Evolutionary conservation across 768 basidiomycete species (phyloP).

Genomic region (Ramaria rubella): DNA sequence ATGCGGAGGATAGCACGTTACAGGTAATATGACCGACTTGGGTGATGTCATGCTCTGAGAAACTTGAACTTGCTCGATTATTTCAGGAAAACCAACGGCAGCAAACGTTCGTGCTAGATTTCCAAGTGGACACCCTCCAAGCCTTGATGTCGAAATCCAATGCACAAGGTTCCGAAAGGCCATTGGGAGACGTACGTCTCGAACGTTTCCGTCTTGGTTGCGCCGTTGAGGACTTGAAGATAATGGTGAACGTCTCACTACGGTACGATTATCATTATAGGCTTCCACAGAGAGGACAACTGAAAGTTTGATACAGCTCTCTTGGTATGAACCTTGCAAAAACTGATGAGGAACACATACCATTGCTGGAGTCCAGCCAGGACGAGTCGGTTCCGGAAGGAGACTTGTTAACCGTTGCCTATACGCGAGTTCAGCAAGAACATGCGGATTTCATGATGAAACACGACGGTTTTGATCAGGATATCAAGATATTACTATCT

Average conservation of each 20-base stretch:
- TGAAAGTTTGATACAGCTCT: conserved; percentile 42
- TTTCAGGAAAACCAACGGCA: conserved; percentile 36
- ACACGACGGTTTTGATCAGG: conserved; percentile 85
- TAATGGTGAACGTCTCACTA: conserved; percentile 79
- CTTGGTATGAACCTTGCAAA: conserved; percentile 72
- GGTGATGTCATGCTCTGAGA: not conserved
- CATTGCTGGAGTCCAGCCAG: conserved; percentile 59
- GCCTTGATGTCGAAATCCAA: conserved; percentile 71
- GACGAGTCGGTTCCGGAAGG: conserved; percentile 35
- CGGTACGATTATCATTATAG: conserved; percentile 48
- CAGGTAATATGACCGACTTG: conserved; percentile 41
- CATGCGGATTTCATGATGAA: conserved; percentile 79
- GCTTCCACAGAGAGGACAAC: not conserved
- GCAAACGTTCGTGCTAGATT: conserved; percentile 75
- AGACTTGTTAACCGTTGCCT: conserved; percentile 74
- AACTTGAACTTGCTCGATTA: conserved; percentile 26
- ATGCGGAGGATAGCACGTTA: conserved; percentile 55
- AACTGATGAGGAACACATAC: conserved; percentile 43
- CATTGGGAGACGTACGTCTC: conserved; percentile 72
- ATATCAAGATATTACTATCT: conserved; percentile 78
- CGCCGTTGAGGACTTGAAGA: conserved; percentile 72
- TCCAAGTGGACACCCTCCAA: conserved; percentile 77
- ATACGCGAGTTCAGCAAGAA: conserved; percentile 69
- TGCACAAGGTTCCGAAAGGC: conserved; percentile 55
- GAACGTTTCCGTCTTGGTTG: conserved; percentile 73